Evolutionary conservation across 1,139 yeast genomes (phyloP), one percentile per base, ranked within the genome.

Genomic region (Lodderomyces theae): DNA sequence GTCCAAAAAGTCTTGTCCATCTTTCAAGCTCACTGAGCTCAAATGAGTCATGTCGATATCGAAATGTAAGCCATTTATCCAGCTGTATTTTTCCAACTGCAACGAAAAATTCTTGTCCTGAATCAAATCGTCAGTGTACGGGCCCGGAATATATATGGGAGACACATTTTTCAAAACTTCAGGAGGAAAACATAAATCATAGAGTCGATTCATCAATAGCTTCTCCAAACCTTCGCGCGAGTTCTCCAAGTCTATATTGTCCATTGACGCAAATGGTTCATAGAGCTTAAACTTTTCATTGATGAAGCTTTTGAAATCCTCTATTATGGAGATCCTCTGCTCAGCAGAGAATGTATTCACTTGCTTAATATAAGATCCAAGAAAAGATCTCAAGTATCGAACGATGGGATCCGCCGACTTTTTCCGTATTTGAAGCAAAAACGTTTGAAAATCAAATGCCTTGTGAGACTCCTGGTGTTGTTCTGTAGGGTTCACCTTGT

Each of bases 151-250:
- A 48, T 82, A 87, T 11, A 77, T 76, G 12, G 66, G 54, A 28
- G 29, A 34, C 22, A 68, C 63, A 12, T 29, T 22, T 16, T 63
- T 59, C 5, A 67, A 63, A 18, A 87, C 76, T 41, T 75, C 83
- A 0, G 97, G 97, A 0, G 97, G 82, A 56, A 86, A 94, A 30
- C 94, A 85, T 42, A 77, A 79, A 2, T 72, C 72, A 57, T 89
- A 90, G 4, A 94, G 63, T 50, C 96, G 72, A 46, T 92, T 90
- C 95, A 90, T 88, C 8, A 94, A 72, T 32, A 94, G 72, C 58
- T 94, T 94, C 60, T 94, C 99, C 57, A 92, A 73, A 0, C 98
- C 98, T 55, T 89, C 97, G 48, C 84, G 67, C 2, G 95, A 84
- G 54, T 90, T 90, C 35, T 76, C 81, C 44, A 85, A 66, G 25